These are phyloP conservation scores for Alternaria incomplexa DNA, from an alignment of 2,329 filamentous ascomycete species.

Conservation along the genomic window DNA sequence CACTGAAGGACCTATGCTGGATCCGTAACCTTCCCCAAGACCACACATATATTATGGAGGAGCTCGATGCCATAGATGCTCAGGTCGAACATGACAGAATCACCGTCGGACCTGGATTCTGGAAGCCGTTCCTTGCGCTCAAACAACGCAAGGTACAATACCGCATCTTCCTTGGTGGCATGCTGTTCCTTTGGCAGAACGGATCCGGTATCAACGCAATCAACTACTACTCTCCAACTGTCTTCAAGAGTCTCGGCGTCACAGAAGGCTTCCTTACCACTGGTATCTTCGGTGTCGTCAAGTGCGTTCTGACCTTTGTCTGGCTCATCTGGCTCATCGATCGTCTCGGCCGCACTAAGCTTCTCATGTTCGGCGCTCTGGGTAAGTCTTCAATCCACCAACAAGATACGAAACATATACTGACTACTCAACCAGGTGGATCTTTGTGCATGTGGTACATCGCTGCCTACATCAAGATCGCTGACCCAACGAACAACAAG, in stretches of 20 bases:
- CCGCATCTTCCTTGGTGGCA: slow-evolving; percentile 74
- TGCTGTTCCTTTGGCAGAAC: slow-evolving; percentile 84
- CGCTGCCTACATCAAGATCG: slow-evolving; percentile 64
- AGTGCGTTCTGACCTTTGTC: slow-evolving; percentile 70
- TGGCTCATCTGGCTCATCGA: slow-evolving; percentile 75
- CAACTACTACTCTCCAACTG: slow-evolving; percentile 76
- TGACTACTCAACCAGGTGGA: slow-evolving; percentile 48
- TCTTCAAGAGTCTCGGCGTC: slow-evolving; percentile 72
- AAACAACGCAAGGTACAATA: slow-evolving; percentile 63
- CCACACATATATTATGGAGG: slow-evolving; percentile 74
- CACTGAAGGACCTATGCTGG: slow-evolving; percentile 62
- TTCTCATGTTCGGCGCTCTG: slow-evolving; percentile 69
- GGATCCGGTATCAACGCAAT: slow-evolving; percentile 68
- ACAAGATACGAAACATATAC: neutral
- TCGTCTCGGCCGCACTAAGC: slow-evolving; percentile 64
- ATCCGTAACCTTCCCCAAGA: slow-evolving; percentile 64
- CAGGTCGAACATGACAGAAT: slow-evolving; percentile 69
- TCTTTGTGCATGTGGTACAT: slow-evolving; percentile 70
- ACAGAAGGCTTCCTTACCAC: slow-evolving; percentile 70
- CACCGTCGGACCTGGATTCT: slow-evolving; percentile 74
- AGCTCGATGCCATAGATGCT: slow-evolving; percentile 72
- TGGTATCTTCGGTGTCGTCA: slow-evolving; percentile 51
- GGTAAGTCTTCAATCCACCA: slow-evolving; percentile 23
- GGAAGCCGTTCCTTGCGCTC: slow-evolving; percentile 56
- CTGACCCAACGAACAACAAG: slow-evolving; percentile 48